Base-by-base conservation (phyloP, 331 rosid species). In the Rosa hybrid region DNA sequence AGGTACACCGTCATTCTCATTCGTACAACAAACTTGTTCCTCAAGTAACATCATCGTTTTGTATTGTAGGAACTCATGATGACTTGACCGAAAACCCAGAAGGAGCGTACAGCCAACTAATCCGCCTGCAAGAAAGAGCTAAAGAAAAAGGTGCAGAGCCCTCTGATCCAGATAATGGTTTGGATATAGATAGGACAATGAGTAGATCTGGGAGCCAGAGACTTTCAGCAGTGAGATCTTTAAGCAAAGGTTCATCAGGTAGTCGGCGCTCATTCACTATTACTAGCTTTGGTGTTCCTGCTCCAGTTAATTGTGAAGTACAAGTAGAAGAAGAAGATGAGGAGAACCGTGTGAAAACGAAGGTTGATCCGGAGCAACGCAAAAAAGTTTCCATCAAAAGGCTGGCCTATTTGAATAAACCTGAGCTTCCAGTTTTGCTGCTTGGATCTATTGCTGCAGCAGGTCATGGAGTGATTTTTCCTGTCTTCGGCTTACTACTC, bases 381-480 rank as follows among this genome's bases (percentile, higher is more conserved):
- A 60, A 79, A 78, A 75, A 38, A 14, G 88, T 88, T 83, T 83
- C 96, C 3, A 13, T 89, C 7, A 83, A 2, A 76, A 86, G 92
- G 71, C 68, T 94, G 72, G 90, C 90, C 9, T 23, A 63, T 39
- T 76, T 94, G 77, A 92, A 94, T 88, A 94, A 89, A 81, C 93
- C 94, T 7, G 98, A 94, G 84, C 0, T 87, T 82, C 92, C 89
- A 21, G 77, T 86, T 63, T 78, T 92, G 69, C 23, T 88, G 30
- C 74, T 94, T 64, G 98, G 97, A 74, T 50, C 90, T 65, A 46
- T 88, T 67, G 98, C 92, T 79, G 92, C 98, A 75, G 71, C 79
- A 2, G 7, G 79, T 21, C 85, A 90, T 7, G 98, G 98, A 34
- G 68, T 88, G 2, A 63, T 86, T 62, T 86, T 94, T 75, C 98